Base-by-base conservation (phyloP, 495 filamentous ascomycete genomes). In the Articulospora tetracladia region DNA sequence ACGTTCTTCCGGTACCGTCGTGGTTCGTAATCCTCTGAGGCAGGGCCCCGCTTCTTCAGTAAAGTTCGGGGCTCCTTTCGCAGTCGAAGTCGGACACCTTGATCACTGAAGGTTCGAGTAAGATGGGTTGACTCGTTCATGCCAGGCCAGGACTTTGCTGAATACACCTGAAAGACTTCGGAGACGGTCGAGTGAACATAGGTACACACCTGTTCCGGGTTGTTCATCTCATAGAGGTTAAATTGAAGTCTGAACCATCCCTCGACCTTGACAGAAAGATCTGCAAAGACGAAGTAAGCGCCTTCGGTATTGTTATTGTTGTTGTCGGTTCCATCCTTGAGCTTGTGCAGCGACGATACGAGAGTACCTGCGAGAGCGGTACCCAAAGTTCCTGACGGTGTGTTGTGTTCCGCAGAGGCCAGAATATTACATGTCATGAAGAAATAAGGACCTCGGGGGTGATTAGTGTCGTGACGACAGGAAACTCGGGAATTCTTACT, bases 251-350 rank as follows among this genome's bases (percentile, higher is more conserved):
- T 78, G 63, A 85, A 95, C 4, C 80, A 80, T 24, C 94, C 94
- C 63, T 91, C 88, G 20, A 89, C 78, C 70, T 90, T 88, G 25
- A 95, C 84, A 0, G 93, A 97, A 19, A 98, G 75, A 71, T 98
- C 94, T 6, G 90, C 89, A 73, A 96, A 98, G n/a, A 98, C 90
- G 61, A 98, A 98, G 76, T 95, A 98, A 1, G 89, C 92, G 13
- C 92, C 93, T 79, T 97, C 93, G 82, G 67, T 84, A 72, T 98
- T 96, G 69, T 93, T 85, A 15, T 88, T 84, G 70, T 98, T 84
- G 72, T 98, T 96, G 69, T 93, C 84, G 15, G 88, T 84, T 7
- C 8, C 3, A 70, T 98, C 92, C 72, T 98, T 98, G 61, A 98
- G 75, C 53, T 91, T 84, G 74, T 98, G 93, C 54, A 97, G 81